Conservation (phyloP, 495 filamentous ascomycete genomes). For the Aspergillus haitiensis region DNA sequence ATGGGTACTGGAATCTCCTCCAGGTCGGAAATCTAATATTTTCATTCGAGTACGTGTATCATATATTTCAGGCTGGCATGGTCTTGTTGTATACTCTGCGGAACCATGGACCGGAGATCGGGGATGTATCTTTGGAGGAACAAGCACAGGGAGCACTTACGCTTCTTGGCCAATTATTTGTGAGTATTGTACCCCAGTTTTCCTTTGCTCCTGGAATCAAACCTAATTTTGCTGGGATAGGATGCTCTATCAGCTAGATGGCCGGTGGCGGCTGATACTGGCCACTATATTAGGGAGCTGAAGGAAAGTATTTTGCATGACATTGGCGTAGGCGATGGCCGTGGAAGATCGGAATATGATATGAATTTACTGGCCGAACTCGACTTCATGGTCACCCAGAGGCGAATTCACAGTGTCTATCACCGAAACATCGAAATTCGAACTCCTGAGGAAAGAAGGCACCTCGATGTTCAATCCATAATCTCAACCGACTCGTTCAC, state of each 20-base stretch:
- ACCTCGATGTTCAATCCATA: background rate
- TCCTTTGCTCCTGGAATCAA: background rate
- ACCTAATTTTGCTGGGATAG: background rate
- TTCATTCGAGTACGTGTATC: background rate
- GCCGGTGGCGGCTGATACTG: background rate
- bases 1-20: constrained; percentile 1
- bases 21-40: background rate
- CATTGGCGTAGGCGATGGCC: background rate
- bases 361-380: background rate
- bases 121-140: background rate
- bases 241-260: background rate
- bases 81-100: background rate
- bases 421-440: background rate
- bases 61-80: background rate
- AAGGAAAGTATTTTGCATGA: constrained; percentile 2
- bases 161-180: background rate
- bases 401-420: background rate
- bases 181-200: background rate
- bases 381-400: background rate
- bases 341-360: background rate
- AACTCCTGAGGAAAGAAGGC: background rate
- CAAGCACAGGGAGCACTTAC: background rate
- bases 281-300: background rate
- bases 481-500: background rate
- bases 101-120: background rate